Percentiles rank a stretch among this genome's conserved stretches.
These are phyloP conservation scores for Fusarium nisikadoi DNA, from an alignment of 2,329 filamentous ascomycete genomes.

Conservation along the genomic window DNA sequence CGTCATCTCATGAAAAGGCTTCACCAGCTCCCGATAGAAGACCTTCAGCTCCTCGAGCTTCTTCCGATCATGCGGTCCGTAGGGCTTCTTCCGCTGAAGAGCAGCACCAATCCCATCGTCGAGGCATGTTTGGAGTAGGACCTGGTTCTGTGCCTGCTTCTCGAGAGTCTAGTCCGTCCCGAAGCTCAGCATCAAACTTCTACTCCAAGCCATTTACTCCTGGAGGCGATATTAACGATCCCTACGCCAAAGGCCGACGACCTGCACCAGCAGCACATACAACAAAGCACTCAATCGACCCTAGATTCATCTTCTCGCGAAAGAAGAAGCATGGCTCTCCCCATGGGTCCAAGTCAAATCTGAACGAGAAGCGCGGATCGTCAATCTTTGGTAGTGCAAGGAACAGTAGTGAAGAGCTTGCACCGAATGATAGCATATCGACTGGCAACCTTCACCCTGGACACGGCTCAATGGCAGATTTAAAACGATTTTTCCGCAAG, in stretches of 20 bases:
- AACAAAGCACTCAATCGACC: constrained; percentile 73
- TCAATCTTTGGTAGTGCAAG: constrained; percentile 49
- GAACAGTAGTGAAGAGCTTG: constrained; percentile 51
- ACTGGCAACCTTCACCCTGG: constrained; percentile 41
- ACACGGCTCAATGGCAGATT: constrained; percentile 88
- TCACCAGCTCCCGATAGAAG: constrained; percentile 55
- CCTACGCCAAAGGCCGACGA: constrained; percentile 85
- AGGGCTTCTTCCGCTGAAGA: constrained; percentile 56
- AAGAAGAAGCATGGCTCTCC: constrained; percentile 75
- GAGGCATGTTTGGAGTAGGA: constrained; percentile 64
- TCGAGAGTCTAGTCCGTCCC: constrained; percentile 72
- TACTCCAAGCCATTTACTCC: constrained; percentile 83
- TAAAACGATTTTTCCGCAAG: constrained; percentile 96
- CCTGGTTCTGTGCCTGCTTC: constrained; percentile 67
- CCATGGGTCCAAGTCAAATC: constrained; percentile 61
- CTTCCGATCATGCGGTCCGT: constrained; percentile 56
- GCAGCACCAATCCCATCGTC: constrained; percentile 58
- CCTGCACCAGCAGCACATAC: constrained; percentile 74
- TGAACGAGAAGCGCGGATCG: constrained; percentile 66
- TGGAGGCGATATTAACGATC: constrained; percentile 82
- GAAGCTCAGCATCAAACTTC: constrained; percentile 68
- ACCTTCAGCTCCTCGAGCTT: constrained; percentile 54
- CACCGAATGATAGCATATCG: constrained; percentile 42
- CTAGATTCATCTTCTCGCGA: constrained; percentile 84
- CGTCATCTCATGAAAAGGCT: constrained; percentile 64